Conservation (phyloP, 1,284 basidiomycete genomes). For the Fomitopsis pinicola region DNA sequence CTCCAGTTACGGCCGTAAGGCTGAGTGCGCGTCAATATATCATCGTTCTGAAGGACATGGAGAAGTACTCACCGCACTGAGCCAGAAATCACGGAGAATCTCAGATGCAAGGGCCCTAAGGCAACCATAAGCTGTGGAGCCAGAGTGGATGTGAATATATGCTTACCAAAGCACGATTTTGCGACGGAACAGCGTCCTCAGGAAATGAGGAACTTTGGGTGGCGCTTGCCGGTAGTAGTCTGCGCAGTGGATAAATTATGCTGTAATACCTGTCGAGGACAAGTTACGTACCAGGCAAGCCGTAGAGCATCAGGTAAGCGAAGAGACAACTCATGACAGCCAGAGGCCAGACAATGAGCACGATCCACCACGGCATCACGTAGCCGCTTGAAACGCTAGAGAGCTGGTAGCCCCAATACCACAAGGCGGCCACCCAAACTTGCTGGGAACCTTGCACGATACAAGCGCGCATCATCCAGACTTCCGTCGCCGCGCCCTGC, state of each 20-base stretch:
- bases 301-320: conserved; percentile 78
- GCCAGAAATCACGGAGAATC: conserved; percentile 87
- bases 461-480: conserved; percentile 87
- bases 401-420: conserved; percentile 90
- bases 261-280: background rate
- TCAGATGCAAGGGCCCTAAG: conserved; percentile 76
- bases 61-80: conserved; percentile 70
- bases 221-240: conserved; percentile 87
- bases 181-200: conserved; percentile 81
- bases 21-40: conserved; percentile 32
- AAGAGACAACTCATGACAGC: conserved; percentile 71
- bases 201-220: conserved; percentile 89
- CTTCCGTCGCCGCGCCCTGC: conserved; percentile 85
- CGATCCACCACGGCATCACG: conserved; percentile 78
- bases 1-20: conserved; percentile 91
- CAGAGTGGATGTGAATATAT: background rate
- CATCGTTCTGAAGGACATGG: background rate
- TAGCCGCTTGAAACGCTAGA: conserved; percentile 47
- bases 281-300: conserved; percentile 66
- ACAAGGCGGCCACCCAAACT: conserved; percentile 89
- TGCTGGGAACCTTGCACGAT: conserved; percentile 91
- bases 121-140: background rate
- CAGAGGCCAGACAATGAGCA: conserved; percentile 80
- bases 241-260: conserved; percentile 20
- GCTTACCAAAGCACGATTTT: conserved; percentile 81